Base-by-base conservation (phyloP, 345 rosid species). In the Combretum micranthum region DNA sequence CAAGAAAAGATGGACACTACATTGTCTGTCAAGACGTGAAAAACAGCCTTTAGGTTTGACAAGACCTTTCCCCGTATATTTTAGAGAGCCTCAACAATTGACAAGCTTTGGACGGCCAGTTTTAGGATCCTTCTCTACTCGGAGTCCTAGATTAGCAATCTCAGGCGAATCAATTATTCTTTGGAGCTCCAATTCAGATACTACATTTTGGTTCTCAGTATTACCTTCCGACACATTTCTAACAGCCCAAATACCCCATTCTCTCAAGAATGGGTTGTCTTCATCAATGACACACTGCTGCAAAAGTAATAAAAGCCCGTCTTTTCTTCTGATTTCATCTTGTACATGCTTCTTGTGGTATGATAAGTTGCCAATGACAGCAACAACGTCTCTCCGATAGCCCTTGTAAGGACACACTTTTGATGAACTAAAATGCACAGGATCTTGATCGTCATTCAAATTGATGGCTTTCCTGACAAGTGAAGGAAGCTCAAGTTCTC, bases 231-330 rank as follows among this genome's bases (percentile, higher is more conserved):
- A 55, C 48, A 88, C 23, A 64, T 88, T 88, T 68, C 91, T 81
- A 55, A 76, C 53, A 7, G 80, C 60, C 93, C 86, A 92, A 55
- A 92, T 80, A 14, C 91, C 86, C 98, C 95, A 88, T 66, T 88
- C 97, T 61, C 92, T 86, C 65, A 84, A 50, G 69, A 77, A 88
- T 0, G 82, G 85, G 72, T 88, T 88, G 12, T 84, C 87, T 67
- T 86, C 91, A 52, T 84, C 91, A 0, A 70, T 56, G 47, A 84
- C 89, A 58, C 97, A 86, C 52, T 88, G 93, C 62, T 84, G 98
- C 60, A 86, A 52, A 65, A 92, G 62, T 48, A 86, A n/a, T 13
- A 76, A 64, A 47, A 86, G 63, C 48, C 82, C 87, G 56, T 76
- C 72, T 66, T 69, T 79, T 64, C 69, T 62, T 56, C 97, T 72